Conservation (phyloP, 257 asterid genomes). For the Cynanchum wilfordii region DNA sequence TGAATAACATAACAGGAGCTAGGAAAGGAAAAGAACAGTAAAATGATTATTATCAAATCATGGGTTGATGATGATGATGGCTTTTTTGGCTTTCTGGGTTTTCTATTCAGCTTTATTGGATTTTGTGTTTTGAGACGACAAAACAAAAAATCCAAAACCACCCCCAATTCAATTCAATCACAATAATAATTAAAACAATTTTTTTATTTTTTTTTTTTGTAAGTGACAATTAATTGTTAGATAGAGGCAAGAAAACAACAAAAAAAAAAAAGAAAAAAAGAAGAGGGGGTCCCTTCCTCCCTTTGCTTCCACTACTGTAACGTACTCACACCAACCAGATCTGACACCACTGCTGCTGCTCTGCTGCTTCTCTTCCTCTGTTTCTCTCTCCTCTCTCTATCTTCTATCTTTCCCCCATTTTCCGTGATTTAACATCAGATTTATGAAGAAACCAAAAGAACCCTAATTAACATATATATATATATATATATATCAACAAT, state of each 20-base stretch:
- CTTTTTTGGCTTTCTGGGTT: constrained; percentile 16
- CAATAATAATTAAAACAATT: neutral
- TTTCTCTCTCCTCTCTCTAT: neutral
- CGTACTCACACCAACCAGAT: constrained; percentile 25
- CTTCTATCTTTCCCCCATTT: neutral
- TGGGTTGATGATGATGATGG: constrained; percentile 33
- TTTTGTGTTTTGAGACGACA: constrained; percentile 44
- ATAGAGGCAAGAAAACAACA: constrained; percentile 21
- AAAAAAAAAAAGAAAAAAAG: too few species aligned
- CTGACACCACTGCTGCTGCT: constrained; percentile 13
- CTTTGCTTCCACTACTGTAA: constrained; percentile 4
- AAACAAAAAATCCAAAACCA: constrained; percentile 40
- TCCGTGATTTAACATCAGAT: neutral
- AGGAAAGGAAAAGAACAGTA: constrained; percentile 4
- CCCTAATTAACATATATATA: neutral
- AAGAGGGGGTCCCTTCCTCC: neutral
- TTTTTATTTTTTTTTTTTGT: too few species aligned
- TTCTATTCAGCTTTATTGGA: constrained; percentile 41
- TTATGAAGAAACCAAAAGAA: too few species aligned
- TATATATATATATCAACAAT: too few species aligned
- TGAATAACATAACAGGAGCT: neutral
- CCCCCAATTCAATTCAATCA: constrained; percentile 24
- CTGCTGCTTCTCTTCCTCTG: neutral
- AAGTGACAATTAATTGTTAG: too few species aligned
- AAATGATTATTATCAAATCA: constrained; percentile 49